Percentiles rank a stretch among this genome's conserved stretches.
Evolutionary conservation across 1,284 basidiomycete genomes (phyloP).

Genomic region (Puccinia horiana): DNA sequence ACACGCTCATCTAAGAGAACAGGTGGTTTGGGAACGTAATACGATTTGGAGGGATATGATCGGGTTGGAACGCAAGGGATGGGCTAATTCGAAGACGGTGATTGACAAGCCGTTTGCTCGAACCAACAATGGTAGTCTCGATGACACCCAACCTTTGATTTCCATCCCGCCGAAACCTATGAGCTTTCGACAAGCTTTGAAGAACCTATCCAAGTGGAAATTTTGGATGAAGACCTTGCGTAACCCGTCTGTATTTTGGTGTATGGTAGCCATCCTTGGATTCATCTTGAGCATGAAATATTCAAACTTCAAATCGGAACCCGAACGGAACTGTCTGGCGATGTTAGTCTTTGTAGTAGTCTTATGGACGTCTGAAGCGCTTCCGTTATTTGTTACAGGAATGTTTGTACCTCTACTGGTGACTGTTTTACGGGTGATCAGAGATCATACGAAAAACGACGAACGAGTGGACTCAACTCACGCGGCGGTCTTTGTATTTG

Average conservation of each 20-base stretch:
- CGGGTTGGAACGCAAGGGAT: constrained; percentile 69
- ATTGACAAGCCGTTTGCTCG: constrained; percentile 52
- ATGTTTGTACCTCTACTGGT: constrained; percentile 83
- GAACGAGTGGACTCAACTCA: constrained; percentile 67
- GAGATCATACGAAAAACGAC: constrained; percentile 66
- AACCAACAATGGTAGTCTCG: constrained; percentile 58
- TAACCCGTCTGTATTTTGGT: constrained; percentile 63
- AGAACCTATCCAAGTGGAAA: neutral
- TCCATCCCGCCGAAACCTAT: constrained; percentile 58
- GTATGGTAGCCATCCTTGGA: constrained; percentile 63
- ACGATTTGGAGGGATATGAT: constrained; percentile 99
- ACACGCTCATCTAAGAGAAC: constrained; percentile 80
- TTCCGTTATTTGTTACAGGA: constrained; percentile 94
- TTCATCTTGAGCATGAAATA: constrained; percentile 69
- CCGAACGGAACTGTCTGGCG: constrained; percentile 89
- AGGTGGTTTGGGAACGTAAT: constrained; percentile 87
- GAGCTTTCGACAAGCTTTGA: constrained; percentile 3
- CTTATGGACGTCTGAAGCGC: constrained; percentile 95
- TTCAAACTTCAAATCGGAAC: constrained; percentile 67
- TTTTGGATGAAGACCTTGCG: constrained; percentile 4
- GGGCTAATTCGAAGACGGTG: constrained; percentile 55
- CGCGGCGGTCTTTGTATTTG: constrained; percentile 76
- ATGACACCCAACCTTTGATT: constrained; percentile 58
- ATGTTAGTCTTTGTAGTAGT: constrained; percentile 88
- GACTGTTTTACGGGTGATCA: constrained; percentile 81